A percentile compares a stretch with the other conserved stretches of the same genome.
Evolutionary conservation across 2,329 filamentous ascomycete species (phyloP).

Genomic region (Talaromyces albobiverticillius): DNA sequence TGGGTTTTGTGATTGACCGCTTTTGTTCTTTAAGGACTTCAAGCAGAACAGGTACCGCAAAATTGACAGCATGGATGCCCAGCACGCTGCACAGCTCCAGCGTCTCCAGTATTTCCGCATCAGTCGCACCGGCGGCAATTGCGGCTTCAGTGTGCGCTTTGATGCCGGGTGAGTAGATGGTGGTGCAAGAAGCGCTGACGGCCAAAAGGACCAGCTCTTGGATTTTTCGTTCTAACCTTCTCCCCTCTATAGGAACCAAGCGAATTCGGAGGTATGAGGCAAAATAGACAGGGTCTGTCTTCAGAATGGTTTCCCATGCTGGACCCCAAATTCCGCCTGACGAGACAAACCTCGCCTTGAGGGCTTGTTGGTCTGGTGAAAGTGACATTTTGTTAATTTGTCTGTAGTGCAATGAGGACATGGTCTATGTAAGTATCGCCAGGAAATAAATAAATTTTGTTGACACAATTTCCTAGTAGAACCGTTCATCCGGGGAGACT

Average conservation of each 20-base stretch:
- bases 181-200: constrained; percentile 44
- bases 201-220: constrained; percentile 20
- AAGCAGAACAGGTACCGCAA: constrained; percentile 46
- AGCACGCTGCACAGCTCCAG: constrained; percentile 44
- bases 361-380: neutral
- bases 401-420: neutral
- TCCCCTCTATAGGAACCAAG: neutral
- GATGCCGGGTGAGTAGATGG: constrained; percentile 45
- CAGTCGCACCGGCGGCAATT: constrained; percentile 37
- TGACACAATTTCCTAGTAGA: too few relatives aligned
- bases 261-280: neutral
- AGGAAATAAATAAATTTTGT: too few relatives aligned
- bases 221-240: neutral
- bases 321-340: neutral
- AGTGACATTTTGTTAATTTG: neutral
- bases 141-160: constrained; percentile 41
- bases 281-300: neutral
- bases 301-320: neutral
- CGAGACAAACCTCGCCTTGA: neutral
- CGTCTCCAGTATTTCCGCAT: constrained; percentile 45
- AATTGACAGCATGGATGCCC: constrained; percentile 48
- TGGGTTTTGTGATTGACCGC: constrained; percentile 27
- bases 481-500: too few relatives aligned
- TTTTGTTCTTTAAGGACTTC: constrained; percentile 46
- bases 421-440: neutral